These are phyloP conservation scores for Microbotryum lychnidis-dioicae DNA, from an alignment of 1,284 basidiomycete genomes.

Conservation along the genomic window DNA sequence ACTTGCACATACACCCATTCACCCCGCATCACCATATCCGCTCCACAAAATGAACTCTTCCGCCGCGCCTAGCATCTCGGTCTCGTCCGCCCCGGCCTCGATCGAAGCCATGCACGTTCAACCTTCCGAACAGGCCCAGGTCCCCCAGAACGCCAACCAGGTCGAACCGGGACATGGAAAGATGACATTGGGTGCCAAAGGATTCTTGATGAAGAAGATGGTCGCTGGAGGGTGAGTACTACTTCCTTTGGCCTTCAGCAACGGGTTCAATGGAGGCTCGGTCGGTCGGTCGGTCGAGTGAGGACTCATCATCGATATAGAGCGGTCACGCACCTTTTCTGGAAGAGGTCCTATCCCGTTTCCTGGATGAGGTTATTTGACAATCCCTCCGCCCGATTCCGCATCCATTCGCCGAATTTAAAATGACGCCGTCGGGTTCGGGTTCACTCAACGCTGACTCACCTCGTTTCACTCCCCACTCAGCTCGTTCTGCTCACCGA, in stretches of 20 bases:
- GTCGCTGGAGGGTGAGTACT: constrained; percentile 24
- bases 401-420: not conserved
- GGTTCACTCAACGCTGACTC: not conserved
- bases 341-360: not conserved
- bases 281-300: not conserved
- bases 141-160: constrained; percentile 17
- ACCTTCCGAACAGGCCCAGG: constrained; percentile 8
- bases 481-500: constrained; percentile 56
- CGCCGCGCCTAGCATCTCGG: constrained; percentile 1
- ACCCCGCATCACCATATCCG: not conserved
- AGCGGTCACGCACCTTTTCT: not conserved
- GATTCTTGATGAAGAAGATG: constrained; percentile 31
- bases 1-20: too few relatives aligned
- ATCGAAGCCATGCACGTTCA: constrained; percentile 21
- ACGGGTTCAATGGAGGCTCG: not conserved
- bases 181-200: constrained; percentile 25
- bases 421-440: not conserved
- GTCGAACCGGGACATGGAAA: constrained; percentile 15
- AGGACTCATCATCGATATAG: not conserved
- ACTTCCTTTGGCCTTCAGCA: not conserved
- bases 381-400: not conserved
- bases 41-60: constrained; percentile 11
- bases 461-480: not conserved
- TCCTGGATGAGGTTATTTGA: not conserved
- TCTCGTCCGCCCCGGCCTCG: constrained; percentile 2